Base-by-base conservation (phyloP, 2,329 filamentous ascomycete genomes). In the Ophiostoma piceae region DNA sequence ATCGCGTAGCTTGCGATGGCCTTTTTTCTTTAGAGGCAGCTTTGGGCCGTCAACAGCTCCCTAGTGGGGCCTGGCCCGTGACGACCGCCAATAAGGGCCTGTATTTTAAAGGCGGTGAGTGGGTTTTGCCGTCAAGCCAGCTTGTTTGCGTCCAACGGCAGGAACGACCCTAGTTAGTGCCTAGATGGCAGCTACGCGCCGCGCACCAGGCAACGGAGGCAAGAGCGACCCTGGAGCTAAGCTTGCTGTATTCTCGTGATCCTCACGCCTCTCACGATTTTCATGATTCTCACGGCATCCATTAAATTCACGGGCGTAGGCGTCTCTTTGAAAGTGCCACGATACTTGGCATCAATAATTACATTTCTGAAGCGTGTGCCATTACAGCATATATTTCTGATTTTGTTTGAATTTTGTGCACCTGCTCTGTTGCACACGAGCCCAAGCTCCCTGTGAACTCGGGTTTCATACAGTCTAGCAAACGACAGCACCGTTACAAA, bases 1-100 rank as follows among this genome's bases (percentile, higher is more conserved):
- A 69, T 72, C 71, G 71, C 71, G 71, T 71, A 69, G 67, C 71
- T 71, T 51, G 60, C 32, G 66, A 51, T 71, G 66, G n/a, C 66
- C 69, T 62, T 70, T 69, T 72, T 70, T 47, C 43, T 72, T 67
- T 67, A 9, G 66, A 65, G 29, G 66, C 57, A 72, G 71, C 71
- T 71, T 68, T 67, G 70, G 47, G 47, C 68, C 67, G 60, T 69
- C 51, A 57, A 71, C 26, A 72, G 70, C 71, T 72, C 70, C 22
- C 22, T 47, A 39, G 71, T 71, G 70, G 73, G 39, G 65, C 32
- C 68, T 1, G 7, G 22, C 16, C 35, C 67, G 65, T 43, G 62
- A 22, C 37, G 43, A 39, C 26, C 69, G 22, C 71, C 71, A 72
- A 71, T 71, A 68, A 41, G 41, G 62, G n/a, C 62, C 16, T 57